Base-by-base conservation (phyloP, 129 eudicot genomes). In the Gnaphalium uliginosum region DNA sequence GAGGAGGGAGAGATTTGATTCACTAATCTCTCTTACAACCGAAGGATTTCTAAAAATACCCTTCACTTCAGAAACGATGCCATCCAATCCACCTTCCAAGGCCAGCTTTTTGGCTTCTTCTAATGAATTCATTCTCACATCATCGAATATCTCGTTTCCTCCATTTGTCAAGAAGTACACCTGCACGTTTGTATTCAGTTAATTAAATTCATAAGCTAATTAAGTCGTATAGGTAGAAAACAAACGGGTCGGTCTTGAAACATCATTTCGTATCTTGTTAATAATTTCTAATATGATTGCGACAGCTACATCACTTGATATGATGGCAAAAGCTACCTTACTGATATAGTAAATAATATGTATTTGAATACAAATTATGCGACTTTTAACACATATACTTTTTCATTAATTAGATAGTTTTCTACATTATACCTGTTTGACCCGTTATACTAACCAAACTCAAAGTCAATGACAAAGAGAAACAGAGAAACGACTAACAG, bases 51-150 rank as follows among this genome's bases (percentile, higher is more conserved):
- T 88, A 37, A 93, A 84, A 7, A 93, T 79, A 19, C 96, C 96
- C 81, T 74, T 85, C 0, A 88, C 98, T 78, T 93, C 97, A 0
- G 96, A 85, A 37, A 93, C 98, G 75, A 93, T 86, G 73, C 98
- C 97, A 18, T 93, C 89, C 78, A 93, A 76, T 56, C 87, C 90
- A 35, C 98, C 96, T 50, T 81, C 86, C 30, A 87, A 58, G 21
- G 91, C 85, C 11, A 90, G 56, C 78, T 90, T 93, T 21, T 83
- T 76, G 24, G 96, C 98, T 77, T 86, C 96, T 72, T 93, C 96
- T 74, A 93, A 64, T 0, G 92, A 86, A 59, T 93, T 93, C 82
- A 91, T 81, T 72, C 98, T 79, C 48, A 82, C 96, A 27, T 93
- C 98, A 57, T 81, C 69, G 68, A 56, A 93, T 10, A 82, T 14